Evolutionary conservation across 2,329 filamentous ascomycete genomes (phyloP).

Genomic region (Tolypocladium tropicale): DNA sequence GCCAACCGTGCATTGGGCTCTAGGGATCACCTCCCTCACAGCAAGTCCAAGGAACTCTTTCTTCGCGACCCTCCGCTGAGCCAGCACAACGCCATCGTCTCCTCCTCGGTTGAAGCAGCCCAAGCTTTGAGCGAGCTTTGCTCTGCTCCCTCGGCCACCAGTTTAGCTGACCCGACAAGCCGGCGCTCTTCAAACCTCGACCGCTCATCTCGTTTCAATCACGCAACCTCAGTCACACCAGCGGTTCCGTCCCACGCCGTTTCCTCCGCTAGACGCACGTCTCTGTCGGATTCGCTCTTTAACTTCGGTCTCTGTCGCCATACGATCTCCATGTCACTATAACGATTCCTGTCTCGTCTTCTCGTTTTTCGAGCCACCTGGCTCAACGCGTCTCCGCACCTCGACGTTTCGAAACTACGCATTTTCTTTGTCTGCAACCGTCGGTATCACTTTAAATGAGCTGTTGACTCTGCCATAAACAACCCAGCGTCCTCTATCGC

Average conservation of each 20-base stretch:
- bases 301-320: conserved; percentile 7
- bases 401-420: conserved; percentile 21
- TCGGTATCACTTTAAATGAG: conserved; percentile 28
- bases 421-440: conserved; percentile 25
- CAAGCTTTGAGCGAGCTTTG: conserved; percentile 17
- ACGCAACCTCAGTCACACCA: conserved; percentile 1
- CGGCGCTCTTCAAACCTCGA: conserved; percentile 5
- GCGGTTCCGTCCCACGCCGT: conserved; percentile 19
- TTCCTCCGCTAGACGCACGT: conserved; percentile 8
- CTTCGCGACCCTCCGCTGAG: conserved; percentile 9
- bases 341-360: conserved; percentile 28
- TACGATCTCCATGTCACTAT: conserved; percentile 31
- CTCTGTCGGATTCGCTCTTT: conserved; percentile 17
- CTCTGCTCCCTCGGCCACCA: conserved; percentile 14
- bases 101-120: conserved; percentile 12
- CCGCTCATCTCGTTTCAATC: neutral
- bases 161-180: conserved; percentile 17
- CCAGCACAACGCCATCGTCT: conserved; percentile 7
- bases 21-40: conserved; percentile 12
- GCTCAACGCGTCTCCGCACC: conserved; percentile 17
- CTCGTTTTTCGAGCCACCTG: conserved; percentile 17
- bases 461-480: conserved; percentile 28
- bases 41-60: conserved; percentile 7
- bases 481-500: conserved; percentile 11
- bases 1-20: conserved; percentile 10